Evolutionary conservation across 129 eudicot genomes (phyloP), one percentile per base, ranked within the genome.

Genomic region (Gnaphalium uliginosum): DNA sequence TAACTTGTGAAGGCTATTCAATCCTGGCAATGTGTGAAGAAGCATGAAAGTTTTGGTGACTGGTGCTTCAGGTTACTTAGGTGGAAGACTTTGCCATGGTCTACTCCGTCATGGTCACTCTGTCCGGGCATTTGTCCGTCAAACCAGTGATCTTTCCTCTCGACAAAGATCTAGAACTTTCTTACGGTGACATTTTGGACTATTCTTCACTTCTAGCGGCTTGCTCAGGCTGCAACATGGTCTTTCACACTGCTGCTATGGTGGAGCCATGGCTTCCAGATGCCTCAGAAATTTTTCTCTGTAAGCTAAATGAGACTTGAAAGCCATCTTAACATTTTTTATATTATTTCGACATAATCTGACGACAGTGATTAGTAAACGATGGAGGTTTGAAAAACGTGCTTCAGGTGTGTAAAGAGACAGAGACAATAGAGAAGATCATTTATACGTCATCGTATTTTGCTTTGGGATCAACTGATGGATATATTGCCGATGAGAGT

Each of bases 231-330:
- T 92, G 97, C 85, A 85, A 78, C 24, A 65, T 82, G 73, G 75
- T 92, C 69, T 68, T 92, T 63, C 97, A 92, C 81, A 72, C 85
- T 33, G 96, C 97, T 59, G 97, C 97, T 32, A 85, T 92, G 10
- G 96, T 92, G 48, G 91, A 92, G 77, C 85, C 96, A 57, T 92
- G 97, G 97, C 83, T 87, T 66, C 97, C 96, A 1, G 89, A 89
- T 74, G 89, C 96, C 46, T 83, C 90, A 11, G n/a, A 81, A 23
- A 2, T 65, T 65, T 32, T 30, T 65, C 22, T 4, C 23, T 32
- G 69, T 65, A 65, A 65, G 69, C 65, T 2, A 8, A 60, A 41
- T 6, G 50, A 41, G 9, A 1, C 1, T 1, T 48, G 54, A 48
- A 48, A 15, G n/a, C 6, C 18, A 48, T 10, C n/a, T 11, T 48